Conservation (phyloP, 768 basidiomycete species). For the Pisolithus microcarpus region DNA sequence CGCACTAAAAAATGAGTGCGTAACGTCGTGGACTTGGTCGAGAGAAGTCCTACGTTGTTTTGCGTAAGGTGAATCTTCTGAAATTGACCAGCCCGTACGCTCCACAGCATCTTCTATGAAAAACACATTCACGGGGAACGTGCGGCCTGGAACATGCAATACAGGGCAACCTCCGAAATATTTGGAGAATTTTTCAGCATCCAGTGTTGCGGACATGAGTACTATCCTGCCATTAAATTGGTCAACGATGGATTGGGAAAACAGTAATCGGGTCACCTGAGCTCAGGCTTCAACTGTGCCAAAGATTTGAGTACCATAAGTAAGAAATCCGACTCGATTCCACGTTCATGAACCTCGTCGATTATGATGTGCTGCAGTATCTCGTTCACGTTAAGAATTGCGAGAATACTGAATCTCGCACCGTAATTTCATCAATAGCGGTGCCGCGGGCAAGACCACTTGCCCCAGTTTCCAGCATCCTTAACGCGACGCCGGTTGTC, state of each 20-base stretch:
- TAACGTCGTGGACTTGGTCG: background rate
- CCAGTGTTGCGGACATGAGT: constrained; percentile 95
- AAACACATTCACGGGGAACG: constrained; percentile 81
- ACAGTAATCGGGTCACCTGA: constrained; percentile 54
- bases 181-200: constrained; percentile 80
- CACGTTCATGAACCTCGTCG: constrained; percentile 96
- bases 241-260: background rate
- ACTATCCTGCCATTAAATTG: constrained; percentile 52
- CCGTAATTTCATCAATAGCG: constrained; percentile 93
- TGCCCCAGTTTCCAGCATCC: constrained; percentile 90
- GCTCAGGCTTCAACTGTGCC: constrained; percentile 62
- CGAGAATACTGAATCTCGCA: constrained; percentile 28
- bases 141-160: constrained; percentile 86
- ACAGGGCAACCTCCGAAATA: constrained; percentile 86
- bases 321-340: constrained; percentile 95
- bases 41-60: constrained; percentile 45
- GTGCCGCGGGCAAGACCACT: constrained; percentile 63
- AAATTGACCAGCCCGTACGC: constrained; percentile 67
- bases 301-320: constrained; percentile 88
- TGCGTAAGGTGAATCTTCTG: constrained; percentile 77
- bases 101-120: constrained; percentile 93
- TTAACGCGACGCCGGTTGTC: constrained; percentile 90
- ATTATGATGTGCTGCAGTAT: constrained; percentile 77
- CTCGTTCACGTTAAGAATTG: background rate
- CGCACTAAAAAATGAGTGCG: constrained; percentile 35